These are phyloP conservation scores for Cupressus sempervirens DNA, from an alignment of 75 land plant genomes.

Conservation along the genomic window DNA sequence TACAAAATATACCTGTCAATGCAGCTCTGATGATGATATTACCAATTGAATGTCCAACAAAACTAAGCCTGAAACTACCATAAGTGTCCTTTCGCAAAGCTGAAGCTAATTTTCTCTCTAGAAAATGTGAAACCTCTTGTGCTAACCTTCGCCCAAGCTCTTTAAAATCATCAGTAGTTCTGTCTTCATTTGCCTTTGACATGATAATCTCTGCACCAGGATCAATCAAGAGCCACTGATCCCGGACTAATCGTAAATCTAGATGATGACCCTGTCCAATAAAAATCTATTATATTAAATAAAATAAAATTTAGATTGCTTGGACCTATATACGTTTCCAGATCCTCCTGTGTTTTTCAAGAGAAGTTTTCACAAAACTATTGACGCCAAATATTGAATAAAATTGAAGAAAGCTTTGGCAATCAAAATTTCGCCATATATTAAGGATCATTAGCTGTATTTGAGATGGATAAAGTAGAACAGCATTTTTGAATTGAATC, in stretches of 20 bases:
- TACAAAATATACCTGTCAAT: constrained; percentile 45
- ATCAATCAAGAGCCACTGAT: constrained; percentile 89
- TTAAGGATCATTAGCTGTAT: background rate
- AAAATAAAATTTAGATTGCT: background rate
- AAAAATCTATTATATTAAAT: background rate
- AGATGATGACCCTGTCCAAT: constrained; percentile 78
- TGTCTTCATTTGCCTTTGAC: constrained; percentile 81
- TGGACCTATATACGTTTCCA: background rate
- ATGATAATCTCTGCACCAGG: constrained; percentile 73
- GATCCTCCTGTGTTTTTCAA: background rate
- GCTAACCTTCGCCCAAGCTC: constrained; percentile 83
- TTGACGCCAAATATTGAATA: background rate
- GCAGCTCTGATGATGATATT: constrained; percentile 81
- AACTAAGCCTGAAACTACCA: constrained; percentile 61
- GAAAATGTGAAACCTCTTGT: constrained; percentile 63
- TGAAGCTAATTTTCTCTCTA: constrained; percentile 68
- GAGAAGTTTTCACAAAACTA: background rate
- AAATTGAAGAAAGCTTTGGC: background rate
- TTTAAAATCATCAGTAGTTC: constrained; percentile 77
- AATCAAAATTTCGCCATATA: background rate
- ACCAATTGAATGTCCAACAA: constrained; percentile 96
- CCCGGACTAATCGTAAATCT: constrained; percentile 78
- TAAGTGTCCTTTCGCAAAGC: constrained; percentile 42
- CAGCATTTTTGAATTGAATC: background rate
- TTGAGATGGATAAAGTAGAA: background rate